Conservation (phyloP, 2,329 filamentous ascomycete genomes). For the Laburnicola sp. region DNA sequence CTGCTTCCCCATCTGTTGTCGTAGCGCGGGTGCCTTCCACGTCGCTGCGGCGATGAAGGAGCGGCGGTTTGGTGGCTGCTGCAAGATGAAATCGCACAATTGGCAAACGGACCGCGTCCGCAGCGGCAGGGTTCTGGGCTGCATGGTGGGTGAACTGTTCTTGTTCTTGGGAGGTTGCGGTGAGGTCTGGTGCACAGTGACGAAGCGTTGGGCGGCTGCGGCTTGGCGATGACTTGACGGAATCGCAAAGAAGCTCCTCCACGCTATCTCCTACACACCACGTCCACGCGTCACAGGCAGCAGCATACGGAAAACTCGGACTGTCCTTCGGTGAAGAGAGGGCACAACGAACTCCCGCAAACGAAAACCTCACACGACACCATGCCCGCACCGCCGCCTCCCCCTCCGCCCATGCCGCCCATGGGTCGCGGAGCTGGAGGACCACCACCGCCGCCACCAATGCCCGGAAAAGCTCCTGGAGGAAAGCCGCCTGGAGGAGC, state of each 20-base stretch:
- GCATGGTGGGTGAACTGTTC: conserved; percentile 27
- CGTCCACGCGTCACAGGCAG: conserved; percentile 13
- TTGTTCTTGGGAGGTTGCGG: conserved; percentile 12
- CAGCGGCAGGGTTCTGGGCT: conserved; percentile 30
- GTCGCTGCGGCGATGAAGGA: conserved; percentile 31
- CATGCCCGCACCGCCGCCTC: conserved; percentile 38
- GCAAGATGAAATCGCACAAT: conserved; percentile 38
- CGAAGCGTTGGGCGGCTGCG: conserved; percentile 11
- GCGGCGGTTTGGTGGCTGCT: conserved; percentile 34
- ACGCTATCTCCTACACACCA: background rate
- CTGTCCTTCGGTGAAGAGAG: background rate
- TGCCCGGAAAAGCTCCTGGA: conserved; percentile 41
- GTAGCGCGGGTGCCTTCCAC: conserved; percentile 30
- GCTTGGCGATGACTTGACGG: conserved; percentile 9
- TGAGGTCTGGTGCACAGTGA: conserved; percentile 17
- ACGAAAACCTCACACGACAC: conserved; percentile 23
- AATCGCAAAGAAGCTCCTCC: conserved; percentile 13
- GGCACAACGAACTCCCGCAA: background rate
- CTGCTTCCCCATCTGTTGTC: conserved; percentile 25
- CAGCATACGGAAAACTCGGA: conserved; percentile 5
- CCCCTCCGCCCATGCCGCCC: conserved; percentile 44
- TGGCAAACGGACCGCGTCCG: conserved; percentile 39
- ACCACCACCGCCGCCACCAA: conserved; percentile 42
- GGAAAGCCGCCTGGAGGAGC: conserved; percentile 37
- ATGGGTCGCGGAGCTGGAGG: conserved; percentile 44